A percentile compares a stretch with the other conserved stretches of the same genome.
Evolutionary conservation across 2,329 filamentous ascomycete genomes (phyloP).

Genomic region (Pseudogymnoascus sp.): DNA sequence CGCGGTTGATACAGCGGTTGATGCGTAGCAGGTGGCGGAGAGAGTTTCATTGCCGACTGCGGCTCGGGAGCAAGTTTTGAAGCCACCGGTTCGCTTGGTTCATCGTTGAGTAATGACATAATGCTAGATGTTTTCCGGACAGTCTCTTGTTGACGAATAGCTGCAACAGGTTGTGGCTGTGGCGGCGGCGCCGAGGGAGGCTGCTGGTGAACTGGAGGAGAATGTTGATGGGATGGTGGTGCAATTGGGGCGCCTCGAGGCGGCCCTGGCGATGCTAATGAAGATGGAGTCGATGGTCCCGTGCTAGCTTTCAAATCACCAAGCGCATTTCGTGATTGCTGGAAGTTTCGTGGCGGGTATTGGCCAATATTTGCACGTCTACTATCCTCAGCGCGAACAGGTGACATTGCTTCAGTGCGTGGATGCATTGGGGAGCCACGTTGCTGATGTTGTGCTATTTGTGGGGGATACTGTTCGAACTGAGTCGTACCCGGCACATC

Average conservation of each 20-base stretch:
- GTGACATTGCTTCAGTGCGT: constrained; percentile 18
- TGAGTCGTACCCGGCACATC: constrained; percentile 28
- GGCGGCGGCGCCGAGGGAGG: constrained; percentile 7
- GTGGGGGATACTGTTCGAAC: constrained; percentile 25
- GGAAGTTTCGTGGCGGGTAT: constrained; percentile 22
- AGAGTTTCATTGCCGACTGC: constrained; percentile 14
- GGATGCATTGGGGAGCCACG: constrained; percentile 17
- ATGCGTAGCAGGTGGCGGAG: constrained; percentile 23
- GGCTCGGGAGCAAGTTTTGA: constrained; percentile 10
- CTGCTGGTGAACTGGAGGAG: constrained; percentile 12
- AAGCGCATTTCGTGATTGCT: constrained; percentile 18
- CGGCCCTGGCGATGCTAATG: constrained; percentile 21
- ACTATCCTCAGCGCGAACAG: constrained; percentile 13
- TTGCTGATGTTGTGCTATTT: constrained; percentile 16
- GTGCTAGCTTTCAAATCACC: constrained; percentile 18
- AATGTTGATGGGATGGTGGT: constrained; percentile 17
- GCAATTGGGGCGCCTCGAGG: constrained; percentile 21
- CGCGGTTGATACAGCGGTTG: constrained; percentile 26
- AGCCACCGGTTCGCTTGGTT: constrained; percentile 36
- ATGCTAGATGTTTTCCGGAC: constrained; percentile 55
- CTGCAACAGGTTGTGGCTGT: constrained; percentile 27
- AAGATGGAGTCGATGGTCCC: constrained; percentile 17
- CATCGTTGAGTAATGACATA: constrained; percentile 55
- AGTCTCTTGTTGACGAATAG: constrained; percentile 33
- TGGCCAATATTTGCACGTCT: constrained; percentile 21